These are phyloP conservation scores for Yarrowia bubula DNA, from an alignment of 805 yeast genomes.

Conservation along the genomic window DNA sequence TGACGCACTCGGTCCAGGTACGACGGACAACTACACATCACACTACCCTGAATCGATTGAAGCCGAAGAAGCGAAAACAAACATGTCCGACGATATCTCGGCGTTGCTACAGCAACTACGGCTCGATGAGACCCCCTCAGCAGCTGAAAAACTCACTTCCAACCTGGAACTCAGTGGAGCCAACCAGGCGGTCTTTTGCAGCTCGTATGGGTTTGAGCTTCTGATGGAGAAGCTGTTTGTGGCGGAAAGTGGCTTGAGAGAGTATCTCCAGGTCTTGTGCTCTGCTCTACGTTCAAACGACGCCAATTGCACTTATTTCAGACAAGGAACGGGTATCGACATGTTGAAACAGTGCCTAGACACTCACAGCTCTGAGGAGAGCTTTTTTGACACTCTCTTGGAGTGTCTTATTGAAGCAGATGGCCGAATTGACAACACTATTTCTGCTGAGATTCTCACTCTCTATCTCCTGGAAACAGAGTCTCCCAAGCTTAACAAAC, in stretches of 20 bases:
- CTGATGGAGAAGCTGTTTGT: constrained; percentile 25
- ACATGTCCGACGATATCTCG: constrained; percentile 19
- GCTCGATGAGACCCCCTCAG: neutral
- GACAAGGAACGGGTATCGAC: constrained; percentile 7
- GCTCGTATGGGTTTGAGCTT: constrained; percentile 20
- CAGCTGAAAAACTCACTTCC: neutral
- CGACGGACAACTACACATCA: neutral
- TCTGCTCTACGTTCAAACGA: constrained; percentile 7
- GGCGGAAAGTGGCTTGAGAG: neutral
- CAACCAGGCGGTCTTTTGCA: constrained; percentile 16
- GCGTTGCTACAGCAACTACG: constrained; percentile 6
- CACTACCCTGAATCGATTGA: neutral
- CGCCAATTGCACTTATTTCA: constrained; percentile 16
- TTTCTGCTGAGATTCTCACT: constrained; percentile 10
- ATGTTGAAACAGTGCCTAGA: constrained; percentile 16
- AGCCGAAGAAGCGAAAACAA: neutral
- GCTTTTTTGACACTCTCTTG: neutral
- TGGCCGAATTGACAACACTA: constrained; percentile 1
- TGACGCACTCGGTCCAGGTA: constrained; percentile 1
- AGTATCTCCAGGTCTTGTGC: neutral
- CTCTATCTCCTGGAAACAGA: constrained; percentile 3
- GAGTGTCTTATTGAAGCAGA: constrained; percentile 17
- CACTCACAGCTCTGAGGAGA: neutral
- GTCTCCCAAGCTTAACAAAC: neutral
- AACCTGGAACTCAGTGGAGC: neutral